Evolutionary conservation across 495 filamentous ascomycete genomes (phyloP), one percentile per base, ranked within the genome.

Genomic region (Aspergillus kassunensis): DNA sequence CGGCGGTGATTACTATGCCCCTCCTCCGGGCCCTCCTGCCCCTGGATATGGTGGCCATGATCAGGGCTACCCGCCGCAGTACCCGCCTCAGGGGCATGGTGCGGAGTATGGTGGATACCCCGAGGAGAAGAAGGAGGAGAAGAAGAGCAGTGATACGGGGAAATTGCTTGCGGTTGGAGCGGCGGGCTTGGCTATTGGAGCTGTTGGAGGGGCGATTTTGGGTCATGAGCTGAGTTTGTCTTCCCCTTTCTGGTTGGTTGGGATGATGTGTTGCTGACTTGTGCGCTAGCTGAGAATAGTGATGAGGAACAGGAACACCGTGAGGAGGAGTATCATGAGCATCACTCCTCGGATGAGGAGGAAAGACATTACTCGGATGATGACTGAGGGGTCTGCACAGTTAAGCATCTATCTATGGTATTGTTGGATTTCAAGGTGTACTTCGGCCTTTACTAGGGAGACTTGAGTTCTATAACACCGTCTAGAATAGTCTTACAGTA

Each of bases 131-230:
- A 54, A 70, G 29, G 57, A 68, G 21, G 53, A 68, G 47, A 72
- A 76, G 62, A 60, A 66, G 60, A 69, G 73, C 52, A 74, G 75
- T 60, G 61, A 68, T 33, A 50, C 58, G 29, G 70, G 72, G 33
- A 73, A 74, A 43, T 65, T 78, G 46, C 34, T 82, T 2, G 68
- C 73, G 27, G 76, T 68, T 19, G 81, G 73, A 11, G 79, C 74
- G 3, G 78, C 73, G 30, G 83, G 80, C 41, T 55, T 82, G 34
- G 83, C 79, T 0, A 69, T 78, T 6, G 83, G 82, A 49, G 74
- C 72, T 40, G 62, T 78, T 42, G 82, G 72, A 18, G 82, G 81
- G 16, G 83, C 80, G 2, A 52, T 83, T 15, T 54, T 84, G 31
- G 76, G 70, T 16, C 70, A 83, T 56, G 80, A 78, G 19, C 57